Percentiles rank a stretch among this genome's conserved stretches.
phyloP scores from a whole-genome alignment of 805 yeast species.

The Kuraishia piskuri region DNA sequence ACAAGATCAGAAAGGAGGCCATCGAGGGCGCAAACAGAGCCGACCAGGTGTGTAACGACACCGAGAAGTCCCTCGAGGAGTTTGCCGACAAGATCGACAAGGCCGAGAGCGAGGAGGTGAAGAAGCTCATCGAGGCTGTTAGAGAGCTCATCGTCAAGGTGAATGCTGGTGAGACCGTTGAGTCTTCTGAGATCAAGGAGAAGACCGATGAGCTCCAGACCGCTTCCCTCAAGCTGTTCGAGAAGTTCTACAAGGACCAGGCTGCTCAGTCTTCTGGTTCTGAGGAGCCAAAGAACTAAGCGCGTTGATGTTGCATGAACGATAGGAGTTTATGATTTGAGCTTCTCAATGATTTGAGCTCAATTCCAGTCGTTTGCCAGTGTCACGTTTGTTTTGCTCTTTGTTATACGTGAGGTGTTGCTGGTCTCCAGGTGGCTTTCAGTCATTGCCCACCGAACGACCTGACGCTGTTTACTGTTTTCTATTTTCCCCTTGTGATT shows the following conservation, averaged over 20 bases:
- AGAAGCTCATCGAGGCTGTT: conserved; percentile 46
- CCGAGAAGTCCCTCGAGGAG: conserved; percentile 77
- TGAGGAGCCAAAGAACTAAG: conserved; percentile 14
- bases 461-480: not conserved
- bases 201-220: conserved; percentile 71
- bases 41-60: conserved; percentile 75
- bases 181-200: conserved; percentile 45
- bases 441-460: not conserved
- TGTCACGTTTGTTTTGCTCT: not conserved
- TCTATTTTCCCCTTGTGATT: not conserved
- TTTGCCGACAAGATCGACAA: conserved; percentile 54
- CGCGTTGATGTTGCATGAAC: not conserved
- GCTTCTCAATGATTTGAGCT: not conserved
- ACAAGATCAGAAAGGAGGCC: conserved; percentile 48
- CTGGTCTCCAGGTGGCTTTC: not conserved
- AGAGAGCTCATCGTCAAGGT: conserved; percentile 61
- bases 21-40: conserved; percentile 72
- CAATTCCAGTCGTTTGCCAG: not conserved
- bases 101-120: conserved; percentile 38
- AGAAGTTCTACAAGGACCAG: conserved; percentile 48
- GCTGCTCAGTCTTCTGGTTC: conserved; percentile 3
- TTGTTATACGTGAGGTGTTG: not conserved
- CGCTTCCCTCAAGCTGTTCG: conserved; percentile 68
- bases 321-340: not conserved
- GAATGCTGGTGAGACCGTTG: conserved; percentile 41